phyloP scores from a whole-genome alignment of 768 basidiomycete species.

The Pleurotus djamor region DNA sequence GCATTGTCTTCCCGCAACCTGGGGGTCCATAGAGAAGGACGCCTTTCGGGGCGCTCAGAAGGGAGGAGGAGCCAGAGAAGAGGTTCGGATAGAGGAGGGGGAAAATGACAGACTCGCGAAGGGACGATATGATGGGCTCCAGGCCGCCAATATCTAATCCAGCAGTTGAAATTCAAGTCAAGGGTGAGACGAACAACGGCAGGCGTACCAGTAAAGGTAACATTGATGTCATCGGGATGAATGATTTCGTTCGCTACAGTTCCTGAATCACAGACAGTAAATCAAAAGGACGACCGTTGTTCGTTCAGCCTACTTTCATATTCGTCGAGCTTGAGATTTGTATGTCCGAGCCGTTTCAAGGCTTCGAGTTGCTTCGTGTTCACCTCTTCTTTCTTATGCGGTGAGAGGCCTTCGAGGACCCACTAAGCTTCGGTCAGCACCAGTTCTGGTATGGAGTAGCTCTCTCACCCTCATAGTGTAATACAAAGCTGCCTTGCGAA shows the following conservation, averaged over 20 bases:
- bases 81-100: slow-evolving; percentile 89
- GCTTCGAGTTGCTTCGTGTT: slow-evolving; percentile 71
- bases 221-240: slow-evolving; percentile 84
- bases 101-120: slow-evolving; percentile 95
- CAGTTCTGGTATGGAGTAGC: not conserved
- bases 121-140: slow-evolving; percentile 83
- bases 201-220: slow-evolving; percentile 66
- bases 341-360: slow-evolving; percentile 69
- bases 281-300: not conserved
- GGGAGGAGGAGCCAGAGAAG: slow-evolving; percentile 76
- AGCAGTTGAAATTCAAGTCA: not conserved
- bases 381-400: slow-evolving; percentile 56
- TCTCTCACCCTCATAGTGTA: slow-evolving; percentile 68
- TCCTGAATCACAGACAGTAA: slow-evolving; percentile 35
- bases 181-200: not conserved
- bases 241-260: slow-evolving; percentile 92
- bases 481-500: slow-evolving; percentile 69
- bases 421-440: slow-evolving; percentile 41
- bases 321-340: slow-evolving; percentile 77
- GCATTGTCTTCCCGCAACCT: slow-evolving; percentile 98
- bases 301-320: slow-evolving; percentile 70
- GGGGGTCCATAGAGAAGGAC: slow-evolving; percentile 96
- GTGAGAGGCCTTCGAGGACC: slow-evolving; percentile 54
- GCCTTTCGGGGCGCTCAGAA: slow-evolving; percentile 92
- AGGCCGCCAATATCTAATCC: slow-evolving; percentile 87